A percentile compares a stretch with the other conserved stretches of the same genome.
Conservation (phyloP, 2,329 filamentous ascomycete species). For the Nemania diffusa region DNA sequence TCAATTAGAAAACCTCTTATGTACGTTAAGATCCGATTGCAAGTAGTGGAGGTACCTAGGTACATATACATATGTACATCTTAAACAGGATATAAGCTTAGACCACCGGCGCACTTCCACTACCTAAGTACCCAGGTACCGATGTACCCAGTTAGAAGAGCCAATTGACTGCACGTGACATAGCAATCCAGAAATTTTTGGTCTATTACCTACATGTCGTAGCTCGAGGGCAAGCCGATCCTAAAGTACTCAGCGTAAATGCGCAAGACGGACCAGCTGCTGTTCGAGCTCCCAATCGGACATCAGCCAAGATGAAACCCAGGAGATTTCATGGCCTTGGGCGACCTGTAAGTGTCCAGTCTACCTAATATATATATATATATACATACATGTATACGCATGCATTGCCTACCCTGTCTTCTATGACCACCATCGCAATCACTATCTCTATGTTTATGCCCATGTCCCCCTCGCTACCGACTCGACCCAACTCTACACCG, state of each 20-base stretch:
- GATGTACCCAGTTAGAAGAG: background rate
- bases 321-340: slow-evolving; percentile 74
- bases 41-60: no score
- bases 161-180: slow-evolving; percentile 41
- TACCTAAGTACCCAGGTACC: background rate
- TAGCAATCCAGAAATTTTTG: slow-evolving; percentile 40
- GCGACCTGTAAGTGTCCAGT: slow-evolving; percentile 64
- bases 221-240: slow-evolving; percentile 17
- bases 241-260: no score
- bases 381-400: background rate
- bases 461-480: background rate
- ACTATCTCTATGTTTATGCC: background rate
- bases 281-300: slow-evolving; percentile 34
- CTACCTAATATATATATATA: background rate
- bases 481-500: background rate
- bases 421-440: background rate
- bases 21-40: no score
- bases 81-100: background rate
- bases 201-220: slow-evolving; percentile 5
- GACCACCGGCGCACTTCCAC: background rate
- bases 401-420: background rate
- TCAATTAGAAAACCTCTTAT: no score
- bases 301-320: slow-evolving; percentile 60
- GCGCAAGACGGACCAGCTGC: slow-evolving; percentile 8
- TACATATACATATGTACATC: no score